These are phyloP conservation scores for Russula emetica DNA, from an alignment of 768 basidiomycete species.

Conservation along the genomic window DNA sequence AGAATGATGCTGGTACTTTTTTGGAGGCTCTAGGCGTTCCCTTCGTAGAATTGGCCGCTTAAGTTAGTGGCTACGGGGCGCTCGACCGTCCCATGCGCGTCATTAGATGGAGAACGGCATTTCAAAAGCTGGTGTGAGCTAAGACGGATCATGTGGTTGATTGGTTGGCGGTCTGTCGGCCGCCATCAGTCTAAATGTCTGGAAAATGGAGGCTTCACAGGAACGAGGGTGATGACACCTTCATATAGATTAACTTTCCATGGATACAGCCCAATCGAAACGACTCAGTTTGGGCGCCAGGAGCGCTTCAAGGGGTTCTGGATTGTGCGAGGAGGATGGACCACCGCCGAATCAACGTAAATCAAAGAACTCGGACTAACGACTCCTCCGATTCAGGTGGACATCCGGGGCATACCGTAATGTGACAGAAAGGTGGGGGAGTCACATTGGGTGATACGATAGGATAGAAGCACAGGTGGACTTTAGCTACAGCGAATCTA, in stretches of 20 bases:
- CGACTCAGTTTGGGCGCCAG: not conserved
- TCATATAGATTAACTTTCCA: not conserved
- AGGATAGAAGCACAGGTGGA: not conserved
- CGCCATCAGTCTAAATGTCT: not conserved
- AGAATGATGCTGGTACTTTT: too few relatives aligned
- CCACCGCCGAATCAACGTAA: not conserved
- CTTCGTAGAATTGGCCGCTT: too few relatives aligned
- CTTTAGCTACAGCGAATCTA: constrained; percentile 20
- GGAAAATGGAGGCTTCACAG: not conserved
- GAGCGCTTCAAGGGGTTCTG: not conserved
- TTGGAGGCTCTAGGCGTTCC: too few relatives aligned
- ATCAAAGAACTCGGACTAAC: not conserved
- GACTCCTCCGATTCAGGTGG: not conserved
- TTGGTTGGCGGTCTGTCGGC: not conserved
- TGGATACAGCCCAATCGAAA: not conserved
- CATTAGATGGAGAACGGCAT: not conserved
- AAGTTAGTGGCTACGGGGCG: too few relatives aligned
- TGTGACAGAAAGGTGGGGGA: not conserved
- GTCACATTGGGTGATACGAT: not conserved
- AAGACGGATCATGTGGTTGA: not conserved
- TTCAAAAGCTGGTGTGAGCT: not conserved
- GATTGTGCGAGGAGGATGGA: not conserved
- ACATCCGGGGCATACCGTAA: not conserved
- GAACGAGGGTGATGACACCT: not conserved
- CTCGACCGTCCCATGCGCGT: too few relatives aligned